A percentile compares a stretch with the other conserved stretches of the same genome.
Evolutionary conservation across 768 basidiomycete genomes (phyloP).

Genomic region (Rubroboletus satanas): DNA sequence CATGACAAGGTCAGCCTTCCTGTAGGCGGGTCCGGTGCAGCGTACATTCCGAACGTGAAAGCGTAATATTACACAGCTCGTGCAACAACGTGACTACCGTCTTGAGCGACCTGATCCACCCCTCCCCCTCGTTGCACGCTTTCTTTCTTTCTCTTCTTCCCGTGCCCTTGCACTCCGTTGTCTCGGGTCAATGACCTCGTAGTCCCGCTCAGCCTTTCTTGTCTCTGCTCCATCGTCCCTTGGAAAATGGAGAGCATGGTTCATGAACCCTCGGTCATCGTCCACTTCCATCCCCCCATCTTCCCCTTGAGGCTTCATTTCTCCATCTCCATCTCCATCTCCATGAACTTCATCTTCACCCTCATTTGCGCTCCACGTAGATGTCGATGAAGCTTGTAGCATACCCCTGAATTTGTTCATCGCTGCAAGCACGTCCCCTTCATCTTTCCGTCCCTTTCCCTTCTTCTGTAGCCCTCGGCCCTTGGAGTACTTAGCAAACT

Average conservation of each 20-base stretch:
- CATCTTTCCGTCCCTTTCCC: slow-evolving; percentile 61
- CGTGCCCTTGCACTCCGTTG: slow-evolving; percentile 66
- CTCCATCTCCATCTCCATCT: slow-evolving; percentile 6
- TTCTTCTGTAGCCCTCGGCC: slow-evolving; percentile 56
- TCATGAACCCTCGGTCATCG: slow-evolving; percentile 70
- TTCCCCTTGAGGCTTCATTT: slow-evolving; percentile 31
- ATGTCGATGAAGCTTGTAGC: slow-evolving; percentile 45
- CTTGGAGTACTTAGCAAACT: slow-evolving; percentile 77
- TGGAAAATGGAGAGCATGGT: slow-evolving; percentile 68
- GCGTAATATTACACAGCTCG: neutral
- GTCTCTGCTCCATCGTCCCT: slow-evolving; percentile 77
- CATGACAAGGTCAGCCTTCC: neutral
- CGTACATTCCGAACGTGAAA: neutral
- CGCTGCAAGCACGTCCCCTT: slow-evolving; percentile 64
- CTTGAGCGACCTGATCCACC: slow-evolving; percentile 19
- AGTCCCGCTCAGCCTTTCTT: slow-evolving; percentile 75
- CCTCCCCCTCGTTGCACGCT: slow-evolving; percentile 32
- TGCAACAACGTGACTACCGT: slow-evolving; percentile 14
- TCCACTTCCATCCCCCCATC: slow-evolving; percentile 71
- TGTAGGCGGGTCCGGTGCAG: neutral
- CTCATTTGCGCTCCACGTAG: slow-evolving; percentile 26
- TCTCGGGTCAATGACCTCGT: slow-evolving; percentile 86
- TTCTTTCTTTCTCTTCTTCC: slow-evolving; percentile 75
- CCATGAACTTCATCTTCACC: slow-evolving; percentile 14
- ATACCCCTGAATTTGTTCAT: slow-evolving; percentile 69